Percentiles rank a stretch among this genome's conserved stretches.
These are phyloP conservation scores for Colletotrichum sp. DNA, from an alignment of 2,329 filamentous ascomycete genomes.

Conservation along the genomic window DNA sequence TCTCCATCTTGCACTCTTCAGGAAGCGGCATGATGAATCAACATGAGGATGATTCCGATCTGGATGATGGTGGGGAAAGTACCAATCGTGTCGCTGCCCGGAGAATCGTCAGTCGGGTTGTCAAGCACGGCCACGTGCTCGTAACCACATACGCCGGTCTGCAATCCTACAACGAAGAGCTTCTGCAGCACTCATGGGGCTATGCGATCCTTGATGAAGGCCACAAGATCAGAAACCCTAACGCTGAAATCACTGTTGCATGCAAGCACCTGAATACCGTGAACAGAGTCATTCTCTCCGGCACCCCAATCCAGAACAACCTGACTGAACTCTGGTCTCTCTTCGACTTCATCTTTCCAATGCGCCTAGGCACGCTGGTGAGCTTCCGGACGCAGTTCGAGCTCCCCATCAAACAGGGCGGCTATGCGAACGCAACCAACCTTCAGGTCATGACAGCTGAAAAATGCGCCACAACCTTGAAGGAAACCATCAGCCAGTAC, in stretches of 20 bases:
- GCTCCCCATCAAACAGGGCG: slow-evolving; percentile 89
- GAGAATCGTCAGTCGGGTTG: slow-evolving; percentile 82
- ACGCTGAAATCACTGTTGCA: slow-evolving; percentile 91
- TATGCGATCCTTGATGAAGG: slow-evolving; percentile 96
- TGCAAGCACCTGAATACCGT: slow-evolving; percentile 93
- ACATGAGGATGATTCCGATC: slow-evolving; percentile 59
- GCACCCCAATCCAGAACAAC: slow-evolving; percentile 98
- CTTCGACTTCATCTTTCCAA: slow-evolving; percentile 97
- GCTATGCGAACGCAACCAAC: slow-evolving; percentile 94
- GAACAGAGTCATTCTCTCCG: slow-evolving; percentile 91
- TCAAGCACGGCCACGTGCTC: slow-evolving; percentile 86
- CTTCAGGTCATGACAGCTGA: slow-evolving; percentile 93
- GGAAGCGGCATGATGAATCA: slow-evolving; percentile 96
- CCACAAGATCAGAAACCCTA: slow-evolving; percentile 97
- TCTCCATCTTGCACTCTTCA: slow-evolving; percentile 93
- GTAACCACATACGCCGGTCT: slow-evolving; percentile 96
- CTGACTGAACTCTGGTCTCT: slow-evolving; percentile 94
- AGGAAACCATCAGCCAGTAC: slow-evolving; percentile 93
- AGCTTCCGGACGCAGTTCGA: slow-evolving; percentile 93
- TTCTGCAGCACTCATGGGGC: slow-evolving; percentile 87
- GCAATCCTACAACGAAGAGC: slow-evolving; percentile 85
- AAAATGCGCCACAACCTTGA: slow-evolving; percentile 91
- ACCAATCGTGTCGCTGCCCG: slow-evolving; percentile 67
- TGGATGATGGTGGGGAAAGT: slow-evolving; percentile 46
- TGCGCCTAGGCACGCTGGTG: slow-evolving; percentile 90